Percentiles rank a stretch among this genome's conserved stretches.
Evolutionary conservation across 2,329 filamentous ascomycete species (phyloP).

Genomic region (Bipolaris gigantea): DNA sequence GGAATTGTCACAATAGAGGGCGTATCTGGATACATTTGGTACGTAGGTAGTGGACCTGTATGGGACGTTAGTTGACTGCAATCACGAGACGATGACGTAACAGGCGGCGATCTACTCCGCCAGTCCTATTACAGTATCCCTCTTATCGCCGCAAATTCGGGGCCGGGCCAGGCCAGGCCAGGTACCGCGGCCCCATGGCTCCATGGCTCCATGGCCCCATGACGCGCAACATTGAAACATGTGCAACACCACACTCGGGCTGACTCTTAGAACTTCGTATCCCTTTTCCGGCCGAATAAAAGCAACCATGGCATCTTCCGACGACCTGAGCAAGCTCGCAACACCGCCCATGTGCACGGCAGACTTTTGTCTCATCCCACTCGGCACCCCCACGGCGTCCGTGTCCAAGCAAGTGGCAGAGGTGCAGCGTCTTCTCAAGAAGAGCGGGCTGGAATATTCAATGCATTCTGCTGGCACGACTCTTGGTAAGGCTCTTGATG

Average conservation of each 20-base stretch:
- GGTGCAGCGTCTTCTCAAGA: constrained; percentile 81
- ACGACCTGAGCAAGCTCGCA: constrained; percentile 24
- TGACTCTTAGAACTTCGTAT: no score
- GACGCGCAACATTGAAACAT: background rate
- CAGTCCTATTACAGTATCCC: no score
- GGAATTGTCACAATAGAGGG: no score
- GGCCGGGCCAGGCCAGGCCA: background rate
- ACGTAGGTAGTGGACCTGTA: no score
- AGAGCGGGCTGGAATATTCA: constrained; percentile 76
- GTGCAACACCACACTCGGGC: background rate
- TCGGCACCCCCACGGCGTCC: constrained; percentile 58
- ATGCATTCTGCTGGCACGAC: constrained; percentile 97
- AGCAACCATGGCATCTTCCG: constrained; percentile 23
- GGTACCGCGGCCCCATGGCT: background rate
- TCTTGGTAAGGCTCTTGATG: constrained; percentile 64
- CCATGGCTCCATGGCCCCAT: background rate
- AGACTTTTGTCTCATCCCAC: constrained; percentile 89
- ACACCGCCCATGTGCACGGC: constrained; percentile 79
- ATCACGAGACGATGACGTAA: background rate
- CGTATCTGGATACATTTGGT: no score
- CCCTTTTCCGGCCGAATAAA: background rate
- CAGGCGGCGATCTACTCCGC: background rate
- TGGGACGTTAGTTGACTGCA: no score
- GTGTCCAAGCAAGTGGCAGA: constrained; percentile 74
- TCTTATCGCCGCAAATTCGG: background rate